Conservation (phyloP, 179 eudicot genomes). For the Patellifolia procumbens region DNA sequence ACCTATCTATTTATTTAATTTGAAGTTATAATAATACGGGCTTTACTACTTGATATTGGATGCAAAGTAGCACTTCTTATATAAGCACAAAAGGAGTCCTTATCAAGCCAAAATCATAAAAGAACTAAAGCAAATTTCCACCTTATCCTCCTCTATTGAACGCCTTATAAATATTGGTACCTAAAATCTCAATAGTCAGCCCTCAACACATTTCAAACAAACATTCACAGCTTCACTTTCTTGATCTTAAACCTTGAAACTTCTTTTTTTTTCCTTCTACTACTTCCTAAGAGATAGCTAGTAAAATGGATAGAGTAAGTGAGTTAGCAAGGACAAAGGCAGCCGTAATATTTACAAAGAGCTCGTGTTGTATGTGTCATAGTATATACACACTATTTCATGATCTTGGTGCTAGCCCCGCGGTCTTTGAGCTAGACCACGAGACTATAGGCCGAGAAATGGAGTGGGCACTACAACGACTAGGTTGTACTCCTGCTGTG, state of each 20-base stretch:
- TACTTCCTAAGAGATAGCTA: background rate
- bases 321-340: slow-evolving; percentile 55
- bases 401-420: slow-evolving; percentile 66
- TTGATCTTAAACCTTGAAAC: background rate
- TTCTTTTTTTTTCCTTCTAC: too few species aligned
- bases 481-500: slow-evolving; percentile 53
- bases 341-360: slow-evolving; percentile 68
- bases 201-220: slow-evolving; percentile 17
- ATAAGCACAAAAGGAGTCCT: slow-evolving; percentile 10
- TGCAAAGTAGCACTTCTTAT: slow-evolving; percentile 5
- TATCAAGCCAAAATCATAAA: slow-evolving; percentile 12
- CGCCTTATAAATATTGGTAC: slow-evolving; percentile 27
- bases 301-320: slow-evolving; percentile 45
- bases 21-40: background rate
- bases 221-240: background rate
- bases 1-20: background rate
- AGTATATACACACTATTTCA: slow-evolving; percentile 53
- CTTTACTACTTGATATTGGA: slow-evolving; percentile 13
- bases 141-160: slow-evolving; percentile 31
- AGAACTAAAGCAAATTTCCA: slow-evolving; percentile 9
- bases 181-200: slow-evolving; percentile 1
- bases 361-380: slow-evolving; percentile 69
- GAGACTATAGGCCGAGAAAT: slow-evolving; percentile 56
- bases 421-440: slow-evolving; percentile 57
- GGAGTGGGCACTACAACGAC: slow-evolving; percentile 51